These are phyloP conservation scores for Barnettozyma pratensis DNA, from an alignment of 805 yeast genomes.

Conservation along the genomic window DNA sequence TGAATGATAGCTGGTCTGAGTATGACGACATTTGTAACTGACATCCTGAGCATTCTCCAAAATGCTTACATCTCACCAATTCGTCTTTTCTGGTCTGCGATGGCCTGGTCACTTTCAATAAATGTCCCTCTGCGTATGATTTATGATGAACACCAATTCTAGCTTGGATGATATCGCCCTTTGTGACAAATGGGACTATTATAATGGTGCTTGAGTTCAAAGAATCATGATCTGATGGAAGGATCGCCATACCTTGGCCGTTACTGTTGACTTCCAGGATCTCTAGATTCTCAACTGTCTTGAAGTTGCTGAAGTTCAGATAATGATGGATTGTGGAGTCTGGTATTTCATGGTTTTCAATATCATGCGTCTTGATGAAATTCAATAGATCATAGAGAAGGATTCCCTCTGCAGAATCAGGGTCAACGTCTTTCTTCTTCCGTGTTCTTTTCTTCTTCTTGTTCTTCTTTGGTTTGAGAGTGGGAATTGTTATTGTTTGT, in stretches of 20 bases:
- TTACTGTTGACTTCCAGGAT: slow-evolving; percentile 48
- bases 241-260: slow-evolving; percentile 79
- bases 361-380: neutral
- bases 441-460: slow-evolving; percentile 1
- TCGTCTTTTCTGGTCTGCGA: slow-evolving; percentile 49
- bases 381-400: slow-evolving; percentile 4
- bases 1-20: slow-evolving; percentile 63
- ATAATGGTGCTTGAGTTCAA: slow-evolving; percentile 47
- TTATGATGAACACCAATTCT: slow-evolving; percentile 73
- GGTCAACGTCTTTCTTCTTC: slow-evolving; percentile 1
- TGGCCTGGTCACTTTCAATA: slow-evolving; percentile 42
- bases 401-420: slow-evolving; percentile 9
- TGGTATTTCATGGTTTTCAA: slow-evolving; percentile 2
- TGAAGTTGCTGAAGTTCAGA: slow-evolving; percentile 1
- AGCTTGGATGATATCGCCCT: slow-evolving; percentile 72
- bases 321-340: slow-evolving; percentile 5
- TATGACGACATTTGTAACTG: slow-evolving; percentile 81
- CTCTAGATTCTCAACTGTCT: slow-evolving; percentile 42
- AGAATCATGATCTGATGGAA: slow-evolving; percentile 48
- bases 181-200: slow-evolving; percentile 76
- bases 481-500: neutral
- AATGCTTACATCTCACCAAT: slow-evolving; percentile 58
- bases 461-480: neutral
- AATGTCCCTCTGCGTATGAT: slow-evolving; percentile 65
- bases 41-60: slow-evolving; percentile 90